Percentiles rank a stretch among this genome's conserved stretches.
These are phyloP conservation scores for Fusarium pseudocircinatum DNA, from an alignment of 2,329 filamentous ascomycete genomes.

Conservation along the genomic window DNA sequence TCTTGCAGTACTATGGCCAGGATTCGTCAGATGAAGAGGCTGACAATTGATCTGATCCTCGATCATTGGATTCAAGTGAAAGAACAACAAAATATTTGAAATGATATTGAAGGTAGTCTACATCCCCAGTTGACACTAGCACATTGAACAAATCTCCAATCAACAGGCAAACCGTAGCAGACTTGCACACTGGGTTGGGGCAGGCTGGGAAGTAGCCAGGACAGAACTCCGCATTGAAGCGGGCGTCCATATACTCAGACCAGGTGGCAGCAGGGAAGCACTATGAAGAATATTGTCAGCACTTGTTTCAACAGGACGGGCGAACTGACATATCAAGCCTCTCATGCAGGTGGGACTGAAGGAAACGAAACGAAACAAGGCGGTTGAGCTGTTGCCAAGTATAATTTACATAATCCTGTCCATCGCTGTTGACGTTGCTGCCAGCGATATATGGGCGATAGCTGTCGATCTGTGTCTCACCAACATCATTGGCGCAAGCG, in stretches of 20 bases:
- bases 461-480: not conserved
- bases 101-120: accelerated
- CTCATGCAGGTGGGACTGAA: accelerated
- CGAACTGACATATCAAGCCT: not conserved
- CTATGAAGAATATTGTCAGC: not conserved
- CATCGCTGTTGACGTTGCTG: too few relatives aligned
- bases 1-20: not conserved
- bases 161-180: not conserved
- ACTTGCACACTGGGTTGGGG: not conserved
- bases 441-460: not conserved
- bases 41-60: accelerated
- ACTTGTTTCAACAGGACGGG: not conserved
- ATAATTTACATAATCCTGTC: not conserved
- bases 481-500: not conserved
- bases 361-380: accelerated
- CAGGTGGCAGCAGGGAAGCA: not conserved
- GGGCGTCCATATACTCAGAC: not conserved
- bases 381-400: accelerated
- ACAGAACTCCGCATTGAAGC: not conserved
- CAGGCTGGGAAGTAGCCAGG: not conserved
- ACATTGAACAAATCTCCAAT: not conserved
- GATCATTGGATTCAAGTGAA: not conserved
- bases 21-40: not conserved
- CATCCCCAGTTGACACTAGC: too few relatives aligned
- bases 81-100: not conserved